Conservation (phyloP, 768 basidiomycete genomes). For the Phaeotremella fagi region DNA sequence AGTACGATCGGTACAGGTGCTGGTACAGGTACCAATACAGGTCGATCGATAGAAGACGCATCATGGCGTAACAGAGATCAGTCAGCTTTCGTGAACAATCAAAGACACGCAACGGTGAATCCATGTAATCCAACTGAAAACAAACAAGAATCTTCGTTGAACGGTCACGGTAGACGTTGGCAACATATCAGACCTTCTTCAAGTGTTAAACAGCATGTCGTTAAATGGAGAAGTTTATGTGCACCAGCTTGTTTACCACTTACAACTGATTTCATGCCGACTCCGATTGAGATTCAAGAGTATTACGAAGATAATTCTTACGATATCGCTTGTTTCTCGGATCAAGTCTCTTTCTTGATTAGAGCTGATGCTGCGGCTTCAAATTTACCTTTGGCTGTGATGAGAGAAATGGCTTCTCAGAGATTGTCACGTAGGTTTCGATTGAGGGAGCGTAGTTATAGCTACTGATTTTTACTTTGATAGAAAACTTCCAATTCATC, state of each 20-base stretch:
- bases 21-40: too few species aligned
- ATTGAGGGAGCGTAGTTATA: background rate
- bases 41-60: constrained; percentile 32
- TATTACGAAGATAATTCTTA: constrained; percentile 78
- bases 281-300: constrained; percentile 63
- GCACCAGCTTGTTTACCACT: constrained; percentile 84
- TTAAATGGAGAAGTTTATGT: constrained; percentile 85
- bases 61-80: constrained; percentile 55
- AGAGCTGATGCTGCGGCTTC: constrained; percentile 52
- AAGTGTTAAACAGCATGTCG: constrained; percentile 63
- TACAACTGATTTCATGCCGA: constrained; percentile 83
- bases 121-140: constrained; percentile 41
- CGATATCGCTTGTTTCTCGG: constrained; percentile 75
- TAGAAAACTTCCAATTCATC: constrained; percentile 93
- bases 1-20: too few species aligned
- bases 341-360: constrained; percentile 82
- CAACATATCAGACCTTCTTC: constrained; percentile 68
- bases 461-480: constrained; percentile 41
- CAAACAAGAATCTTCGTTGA: constrained; percentile 9
- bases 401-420: constrained; percentile 91
- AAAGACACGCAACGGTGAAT: constrained; percentile 48
- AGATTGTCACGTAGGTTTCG: constrained; percentile 55
- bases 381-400: constrained; percentile 46
- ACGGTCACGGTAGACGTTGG: constrained; percentile 67
- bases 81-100: constrained; percentile 47